Conservation (phyloP, 129 eudicot species). For the Scalesia atractyloides region DNA sequence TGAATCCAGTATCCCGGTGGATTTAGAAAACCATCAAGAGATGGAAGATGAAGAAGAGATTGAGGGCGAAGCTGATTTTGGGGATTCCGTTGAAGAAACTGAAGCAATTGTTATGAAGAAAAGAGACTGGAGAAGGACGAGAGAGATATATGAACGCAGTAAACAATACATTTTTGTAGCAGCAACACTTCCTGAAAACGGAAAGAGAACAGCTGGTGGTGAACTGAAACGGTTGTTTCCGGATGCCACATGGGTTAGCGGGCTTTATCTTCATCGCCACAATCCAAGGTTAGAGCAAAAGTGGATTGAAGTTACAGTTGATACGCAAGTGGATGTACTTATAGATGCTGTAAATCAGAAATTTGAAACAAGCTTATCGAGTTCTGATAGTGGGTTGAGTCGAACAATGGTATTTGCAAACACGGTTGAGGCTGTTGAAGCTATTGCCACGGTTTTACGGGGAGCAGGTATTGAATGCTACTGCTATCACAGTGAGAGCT, state of each 20-base stretch:
- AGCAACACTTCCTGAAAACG: conserved; percentile 96
- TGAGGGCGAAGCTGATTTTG: conserved; percentile 33
- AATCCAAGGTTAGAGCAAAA: conserved; percentile 95
- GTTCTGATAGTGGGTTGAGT: conserved; percentile 35
- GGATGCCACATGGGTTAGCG: conserved; percentile 90
- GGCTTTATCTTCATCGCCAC: conserved; percentile 90
- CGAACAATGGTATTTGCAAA: conserved; percentile 95
- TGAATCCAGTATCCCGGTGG: conserved; percentile 31
- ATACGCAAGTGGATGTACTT: conserved; percentile 83
- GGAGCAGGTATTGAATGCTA: conserved; percentile 72
- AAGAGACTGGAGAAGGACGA: conserved; percentile 79
- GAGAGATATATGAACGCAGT: conserved; percentile 75
- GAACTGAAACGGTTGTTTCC: conserved; percentile 83
- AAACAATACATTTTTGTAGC: conserved; percentile 95
- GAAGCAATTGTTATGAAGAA: conserved; percentile 31
- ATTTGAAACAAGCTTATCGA: conserved; percentile 1
- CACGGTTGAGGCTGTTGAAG: conserved; percentile 96
- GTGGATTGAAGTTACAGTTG: conserved; percentile 86
- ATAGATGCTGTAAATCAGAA: conserved; percentile 63
- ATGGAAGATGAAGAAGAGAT: conserved; percentile 34
- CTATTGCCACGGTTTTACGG: conserved; percentile 60
- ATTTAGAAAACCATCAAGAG: conserved; percentile 46
- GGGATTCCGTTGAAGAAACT: conserved; percentile 30
- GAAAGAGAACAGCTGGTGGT: conserved; percentile 94
- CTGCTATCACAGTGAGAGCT: conserved; percentile 72